Evolutionary conservation across 2,329 filamentous ascomycete species (phyloP), one percentile per base, ranked within the genome.

Genomic region (Colletotrichum navitas): DNA sequence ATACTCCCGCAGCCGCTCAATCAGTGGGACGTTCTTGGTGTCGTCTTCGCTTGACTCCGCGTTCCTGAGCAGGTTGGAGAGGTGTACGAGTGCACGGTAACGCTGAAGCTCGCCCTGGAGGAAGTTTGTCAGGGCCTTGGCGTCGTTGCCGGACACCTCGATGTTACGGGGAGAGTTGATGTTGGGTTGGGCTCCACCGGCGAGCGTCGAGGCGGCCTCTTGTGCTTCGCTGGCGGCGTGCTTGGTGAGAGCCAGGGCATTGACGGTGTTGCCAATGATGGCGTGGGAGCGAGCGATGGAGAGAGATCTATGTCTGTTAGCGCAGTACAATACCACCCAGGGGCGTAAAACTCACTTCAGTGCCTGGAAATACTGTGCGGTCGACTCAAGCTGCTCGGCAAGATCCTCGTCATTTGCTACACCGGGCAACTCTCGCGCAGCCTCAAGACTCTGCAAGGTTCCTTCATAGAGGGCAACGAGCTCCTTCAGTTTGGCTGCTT

Each of bases 401-500:
- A 99, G 93, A 21, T 84, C 85, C 51, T 90, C 87, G 77, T 99
- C 96, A 52, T 94, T 92, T 45, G 94, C 94, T 24, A 98, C 93
- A 81, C 96, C 96, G 2, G 94, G 93, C 18, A 99, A 87, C 72
- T 97, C 94, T 76, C 93, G 94, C 80, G 98, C 91, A 5, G 94
- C 94, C 75, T 98, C 93, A 71, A 99, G 86, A 81, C 94, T 98
- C 81, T 98, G 94, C 32, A 98, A 83, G 11, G 92, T 97, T 32
- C 94, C 94, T 79, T 98, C 94, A 79, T 98, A 98, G 2, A 99
- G 86, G 3, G 95, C 95, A 18, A 93, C 90, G 76, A 94, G 92
- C 80, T 98, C 95, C 78, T 94, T 93, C 63, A 98, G 85, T 76
- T 93, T 91, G 16, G 92, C 91, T 63, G 97, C 85, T 79, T 93